Percentiles rank a stretch among this genome's conserved stretches.
Conservation (phyloP, 2,329 filamentous ascomycete species). For the Byssochlamys sp. region DNA sequence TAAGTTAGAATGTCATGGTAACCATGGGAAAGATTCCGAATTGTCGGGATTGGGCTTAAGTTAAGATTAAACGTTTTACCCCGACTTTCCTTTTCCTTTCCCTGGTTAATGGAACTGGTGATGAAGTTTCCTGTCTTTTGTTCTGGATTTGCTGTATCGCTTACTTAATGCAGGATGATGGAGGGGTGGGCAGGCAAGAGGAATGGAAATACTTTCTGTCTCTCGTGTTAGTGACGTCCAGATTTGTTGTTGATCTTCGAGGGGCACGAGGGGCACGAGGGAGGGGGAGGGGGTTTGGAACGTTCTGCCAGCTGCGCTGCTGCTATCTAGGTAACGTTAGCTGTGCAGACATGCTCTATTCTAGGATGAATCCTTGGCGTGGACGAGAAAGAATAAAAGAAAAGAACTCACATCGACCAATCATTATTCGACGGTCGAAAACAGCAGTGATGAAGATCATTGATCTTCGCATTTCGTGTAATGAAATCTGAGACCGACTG, state of each 20-base stretch:
- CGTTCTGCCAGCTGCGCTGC: background rate
- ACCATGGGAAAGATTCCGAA: no score
- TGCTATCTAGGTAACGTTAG: background rate
- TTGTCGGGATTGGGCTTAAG: background rate
- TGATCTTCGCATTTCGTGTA: no score
- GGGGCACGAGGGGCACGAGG: background rate
- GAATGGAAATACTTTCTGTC: no score
- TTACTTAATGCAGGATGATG: background rate
- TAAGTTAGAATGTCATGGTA: no score
- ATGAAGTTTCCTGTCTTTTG: background rate
- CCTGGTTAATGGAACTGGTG: background rate
- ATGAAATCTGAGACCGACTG: no score
- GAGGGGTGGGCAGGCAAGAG: background rate
- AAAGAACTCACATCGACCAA: no score
- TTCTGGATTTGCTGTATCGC: background rate
- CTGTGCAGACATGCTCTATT: no score
- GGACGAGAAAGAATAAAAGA: no score
- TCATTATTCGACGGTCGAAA: no score
- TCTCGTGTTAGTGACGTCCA: background rate
- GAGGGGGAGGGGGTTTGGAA: background rate
- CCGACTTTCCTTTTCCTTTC: background rate
- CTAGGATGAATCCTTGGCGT: no score
- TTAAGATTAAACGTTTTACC: background rate
- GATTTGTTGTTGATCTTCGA: background rate
- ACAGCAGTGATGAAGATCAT: no score